Conservation (phyloP, 345 rosid species). For the Alliaria petiolata region DNA sequence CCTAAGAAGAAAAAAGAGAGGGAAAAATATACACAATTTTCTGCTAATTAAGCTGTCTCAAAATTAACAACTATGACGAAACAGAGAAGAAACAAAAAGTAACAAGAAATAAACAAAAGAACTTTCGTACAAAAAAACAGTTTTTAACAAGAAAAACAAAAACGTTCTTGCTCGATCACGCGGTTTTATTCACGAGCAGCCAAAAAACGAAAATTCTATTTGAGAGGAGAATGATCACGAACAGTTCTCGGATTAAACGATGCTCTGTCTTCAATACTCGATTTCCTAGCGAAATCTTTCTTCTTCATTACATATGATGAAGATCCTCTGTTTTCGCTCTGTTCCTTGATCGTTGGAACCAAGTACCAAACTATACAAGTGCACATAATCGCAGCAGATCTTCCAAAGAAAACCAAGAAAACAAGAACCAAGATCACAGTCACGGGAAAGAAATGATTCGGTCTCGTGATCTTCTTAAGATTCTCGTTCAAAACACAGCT, state of each 20-base stretch:
- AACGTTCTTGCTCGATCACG: conserved; percentile 9
- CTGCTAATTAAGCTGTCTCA: conserved; percentile 19
- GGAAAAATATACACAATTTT: neutral
- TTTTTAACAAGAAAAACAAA: too few relatives aligned
- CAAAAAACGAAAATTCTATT: conserved; percentile 19
- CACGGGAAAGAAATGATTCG: conserved; percentile 47
- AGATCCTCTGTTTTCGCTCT: conserved; percentile 17
- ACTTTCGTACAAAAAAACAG: neutral
- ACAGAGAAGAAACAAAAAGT: neutral
- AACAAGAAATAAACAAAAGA: neutral
- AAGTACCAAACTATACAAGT: conserved; percentile 66
- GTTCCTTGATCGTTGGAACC: conserved; percentile 43
- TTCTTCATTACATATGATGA: conserved; percentile 33
- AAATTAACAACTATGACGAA: conserved; percentile 20
- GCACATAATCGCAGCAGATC: conserved; percentile 53
- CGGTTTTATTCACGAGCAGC: conserved; percentile 23
- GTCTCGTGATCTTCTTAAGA: conserved; percentile 36
- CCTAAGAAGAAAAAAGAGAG: neutral
- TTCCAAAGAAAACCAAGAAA: conserved; percentile 54
- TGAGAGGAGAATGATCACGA: conserved; percentile 1
- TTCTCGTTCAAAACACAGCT: conserved; percentile 25
- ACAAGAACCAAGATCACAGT: conserved; percentile 48
- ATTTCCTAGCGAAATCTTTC: conserved; percentile 40
- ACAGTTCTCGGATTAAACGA: conserved; percentile 34
- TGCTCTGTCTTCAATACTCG: conserved; percentile 34